Evolutionary conservation across 257 asterid species (phyloP).

Genomic region (Prunella vulgaris): DNA sequence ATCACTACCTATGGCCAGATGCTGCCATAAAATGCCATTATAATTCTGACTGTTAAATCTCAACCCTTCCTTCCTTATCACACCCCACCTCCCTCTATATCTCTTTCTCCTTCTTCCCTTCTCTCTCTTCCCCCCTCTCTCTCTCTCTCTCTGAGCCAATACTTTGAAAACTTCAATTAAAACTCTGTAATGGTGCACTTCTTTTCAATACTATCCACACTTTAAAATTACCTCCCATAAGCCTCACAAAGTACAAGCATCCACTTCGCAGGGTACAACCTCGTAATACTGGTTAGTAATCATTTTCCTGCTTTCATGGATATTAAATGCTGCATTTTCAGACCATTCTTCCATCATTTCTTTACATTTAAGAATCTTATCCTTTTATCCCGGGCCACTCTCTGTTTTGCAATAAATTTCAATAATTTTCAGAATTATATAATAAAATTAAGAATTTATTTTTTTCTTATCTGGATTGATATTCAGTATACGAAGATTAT

Average conservation of each 20-base stretch:
- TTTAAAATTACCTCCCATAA: constrained; percentile 29
- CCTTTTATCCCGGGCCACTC: not conserved
- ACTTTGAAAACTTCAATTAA: constrained; percentile 10
- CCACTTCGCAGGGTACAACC: constrained; percentile 30
- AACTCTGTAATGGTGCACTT: constrained; percentile 28
- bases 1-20: constrained; percentile 33
- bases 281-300: constrained; percentile 12
- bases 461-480: not conserved
- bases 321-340: constrained; percentile 52
- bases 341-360: constrained; percentile 22
- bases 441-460: not conserved
- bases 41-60: constrained; percentile 77
- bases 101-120: constrained; percentile 16
- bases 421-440: not conserved
- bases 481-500: too few species aligned
- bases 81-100: constrained; percentile 35
- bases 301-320: constrained; percentile 11
- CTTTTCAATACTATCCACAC: constrained; percentile 26
- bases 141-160: constrained; percentile 16
- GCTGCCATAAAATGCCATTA: constrained; percentile 58
- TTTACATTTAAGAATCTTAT: not conserved
- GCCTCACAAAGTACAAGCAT: constrained; percentile 21
- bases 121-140: not conserved
- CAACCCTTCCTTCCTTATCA: constrained; percentile 97
- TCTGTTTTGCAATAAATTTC: not conserved